These are phyloP conservation scores for Phaeosphaeria sp. DNA, from an alignment of 2,329 filamentous ascomycete species.

Conservation along the genomic window DNA sequence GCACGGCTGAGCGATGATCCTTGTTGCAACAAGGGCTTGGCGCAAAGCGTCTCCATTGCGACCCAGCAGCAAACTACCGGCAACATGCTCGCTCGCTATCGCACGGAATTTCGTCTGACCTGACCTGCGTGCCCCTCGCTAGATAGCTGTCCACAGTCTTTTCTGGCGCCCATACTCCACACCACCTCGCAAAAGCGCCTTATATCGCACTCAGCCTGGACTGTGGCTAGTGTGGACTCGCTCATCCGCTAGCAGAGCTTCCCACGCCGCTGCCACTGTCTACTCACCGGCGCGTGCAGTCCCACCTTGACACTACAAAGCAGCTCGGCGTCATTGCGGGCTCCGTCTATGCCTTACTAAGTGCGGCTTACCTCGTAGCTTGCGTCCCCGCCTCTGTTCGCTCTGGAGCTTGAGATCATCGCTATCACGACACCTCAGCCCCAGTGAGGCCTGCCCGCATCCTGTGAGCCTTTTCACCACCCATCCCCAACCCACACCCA, in stretches of 20 bases:
- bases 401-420: constrained; percentile 30
- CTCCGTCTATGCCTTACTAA: constrained; percentile 27
- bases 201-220: constrained; percentile 9
- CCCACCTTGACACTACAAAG: constrained; percentile 19
- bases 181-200: neutral
- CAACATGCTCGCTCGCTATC: constrained; percentile 10
- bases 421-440: constrained; percentile 25
- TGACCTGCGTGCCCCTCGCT: constrained; percentile 3
- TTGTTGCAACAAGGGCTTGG: constrained; percentile 12
- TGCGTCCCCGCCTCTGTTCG: constrained; percentile 32
- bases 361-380: constrained; percentile 31
- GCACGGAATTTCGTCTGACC: constrained; percentile 4
- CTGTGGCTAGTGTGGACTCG: constrained; percentile 17
- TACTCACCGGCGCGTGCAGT: constrained; percentile 13
- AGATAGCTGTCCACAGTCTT: neutral
- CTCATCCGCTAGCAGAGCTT: constrained; percentile 27
- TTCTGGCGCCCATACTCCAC: neutral
- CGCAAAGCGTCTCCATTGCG: constrained; percentile 6
- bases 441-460: constrained; percentile 12
- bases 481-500: constrained; percentile 12
- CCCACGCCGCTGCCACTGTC: constrained; percentile 7
- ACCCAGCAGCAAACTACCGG: constrained; percentile 8
- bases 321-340: constrained; percentile 24
- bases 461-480: constrained; percentile 9
- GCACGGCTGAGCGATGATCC: constrained; percentile 4